These are phyloP conservation scores for Phytophthora multivora DNA, from an alignment of 352 stramenopile genomes.

Conservation along the genomic window DNA sequence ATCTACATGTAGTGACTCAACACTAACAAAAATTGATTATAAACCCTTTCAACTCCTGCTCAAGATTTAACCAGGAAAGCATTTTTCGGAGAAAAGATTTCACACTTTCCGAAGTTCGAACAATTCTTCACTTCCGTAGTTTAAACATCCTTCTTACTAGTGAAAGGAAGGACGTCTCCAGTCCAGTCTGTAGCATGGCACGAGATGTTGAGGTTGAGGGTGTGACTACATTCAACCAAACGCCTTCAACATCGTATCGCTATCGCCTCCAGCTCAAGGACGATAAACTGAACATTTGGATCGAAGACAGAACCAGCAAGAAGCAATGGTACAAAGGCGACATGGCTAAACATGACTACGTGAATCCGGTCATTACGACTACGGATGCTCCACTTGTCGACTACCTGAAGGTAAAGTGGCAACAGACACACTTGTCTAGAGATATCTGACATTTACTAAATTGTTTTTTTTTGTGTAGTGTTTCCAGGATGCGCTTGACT, in stretches of 20 bases:
- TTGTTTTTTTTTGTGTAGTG: background rate
- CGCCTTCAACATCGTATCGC: background rate
- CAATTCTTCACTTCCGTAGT: no score
- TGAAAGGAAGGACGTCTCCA: no score
- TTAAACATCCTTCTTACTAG: no score
- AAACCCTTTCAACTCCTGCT: no score
- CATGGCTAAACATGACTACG: background rate
- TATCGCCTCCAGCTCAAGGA: constrained; percentile 20
- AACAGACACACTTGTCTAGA: background rate
- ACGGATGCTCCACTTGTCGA: background rate
- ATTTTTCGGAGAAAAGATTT: no score
- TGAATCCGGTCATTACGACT: background rate
- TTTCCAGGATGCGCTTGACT: background rate
- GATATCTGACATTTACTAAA: background rate
- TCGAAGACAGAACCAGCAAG: constrained; percentile 24
- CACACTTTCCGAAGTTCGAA: no score
- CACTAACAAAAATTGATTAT: no score
- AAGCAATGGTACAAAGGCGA: constrained; percentile 12
- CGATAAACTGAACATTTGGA: constrained; percentile 22
- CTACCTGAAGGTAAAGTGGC: background rate
- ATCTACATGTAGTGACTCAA: no score
- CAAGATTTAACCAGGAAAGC: no score
- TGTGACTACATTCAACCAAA: constrained; percentile 1
- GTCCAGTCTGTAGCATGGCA: background rate
- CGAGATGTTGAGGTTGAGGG: constrained; percentile 18